A percentile compares a stretch with the other conserved stretches of the same genome.
These are phyloP conservation scores for Pelargonium australe DNA, from an alignment of 441 rosid genomes.

Conservation along the genomic window DNA sequence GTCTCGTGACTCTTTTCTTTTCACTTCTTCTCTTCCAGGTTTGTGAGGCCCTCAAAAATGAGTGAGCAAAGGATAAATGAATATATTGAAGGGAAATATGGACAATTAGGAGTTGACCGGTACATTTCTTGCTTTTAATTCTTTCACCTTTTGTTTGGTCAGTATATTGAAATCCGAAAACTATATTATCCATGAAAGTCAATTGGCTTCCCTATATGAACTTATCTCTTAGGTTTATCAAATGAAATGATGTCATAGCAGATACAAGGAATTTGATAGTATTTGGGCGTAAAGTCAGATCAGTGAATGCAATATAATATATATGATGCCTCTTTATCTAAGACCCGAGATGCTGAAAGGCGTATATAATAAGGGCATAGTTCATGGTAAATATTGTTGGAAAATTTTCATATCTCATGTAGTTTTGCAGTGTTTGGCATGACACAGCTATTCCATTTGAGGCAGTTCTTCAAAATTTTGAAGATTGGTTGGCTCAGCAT, in stretches of 20 bases:
- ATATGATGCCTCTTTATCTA: too few species aligned
- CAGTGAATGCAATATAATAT: too few species aligned
- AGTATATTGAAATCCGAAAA: background rate
- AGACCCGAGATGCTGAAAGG: background rate
- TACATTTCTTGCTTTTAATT: slow-evolving; percentile 28
- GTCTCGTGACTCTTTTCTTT: background rate
- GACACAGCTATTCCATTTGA: slow-evolving; percentile 78
- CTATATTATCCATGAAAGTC: background rate
- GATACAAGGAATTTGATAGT: too few species aligned
- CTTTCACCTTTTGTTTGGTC: background rate
- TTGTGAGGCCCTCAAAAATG: slow-evolving; percentile 80
- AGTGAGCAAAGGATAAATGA: slow-evolving; percentile 57
- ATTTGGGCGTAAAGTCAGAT: too few species aligned
- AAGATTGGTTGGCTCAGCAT: slow-evolving; percentile 69
- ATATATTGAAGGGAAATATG: slow-evolving; percentile 79
- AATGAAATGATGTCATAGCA: too few species aligned
- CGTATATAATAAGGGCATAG: background rate
- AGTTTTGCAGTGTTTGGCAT: slow-evolving; percentile 80
- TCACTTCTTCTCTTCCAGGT: slow-evolving; percentile 36
- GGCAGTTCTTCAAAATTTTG: slow-evolving; percentile 73
- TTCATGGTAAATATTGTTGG: background rate
- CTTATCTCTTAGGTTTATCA: too few species aligned
- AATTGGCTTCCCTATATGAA: background rate
- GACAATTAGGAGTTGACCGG: slow-evolving; percentile 87
- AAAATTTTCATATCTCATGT: background rate